Percentiles rank a stretch among this genome's conserved stretches.
Evolutionary conservation across 179 eudicot genomes (phyloP).

Genomic region (Silene vulgaris): DNA sequence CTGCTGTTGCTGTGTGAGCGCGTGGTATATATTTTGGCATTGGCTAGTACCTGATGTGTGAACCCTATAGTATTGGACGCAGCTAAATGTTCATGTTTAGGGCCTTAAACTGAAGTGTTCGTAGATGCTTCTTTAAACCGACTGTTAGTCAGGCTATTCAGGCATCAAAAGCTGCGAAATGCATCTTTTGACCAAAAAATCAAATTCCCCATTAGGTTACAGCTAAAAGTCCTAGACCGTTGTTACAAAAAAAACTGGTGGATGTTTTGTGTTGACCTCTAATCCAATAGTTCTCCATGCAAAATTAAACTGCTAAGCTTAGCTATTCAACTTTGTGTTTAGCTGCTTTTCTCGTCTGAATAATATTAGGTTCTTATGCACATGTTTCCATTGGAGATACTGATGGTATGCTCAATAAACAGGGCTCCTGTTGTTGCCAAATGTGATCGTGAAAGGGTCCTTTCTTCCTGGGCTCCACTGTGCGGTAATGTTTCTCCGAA

Average conservation of each 20-base stretch:
- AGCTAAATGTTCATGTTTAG: too few species aligned
- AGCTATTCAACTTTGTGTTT: background rate
- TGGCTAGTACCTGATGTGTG: too few species aligned
- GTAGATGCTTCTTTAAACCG: too few species aligned
- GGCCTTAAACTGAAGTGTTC: too few species aligned
- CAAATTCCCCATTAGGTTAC: background rate
- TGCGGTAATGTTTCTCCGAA: constrained; percentile 62
- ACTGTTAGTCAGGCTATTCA: too few species aligned
- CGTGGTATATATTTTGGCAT: too few species aligned
- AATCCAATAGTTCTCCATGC: background rate
- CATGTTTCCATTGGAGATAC: constrained; percentile 11
- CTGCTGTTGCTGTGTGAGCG: too few species aligned
- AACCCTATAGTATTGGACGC: too few species aligned
- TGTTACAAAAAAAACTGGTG: too few species aligned
- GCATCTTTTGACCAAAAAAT: background rate
- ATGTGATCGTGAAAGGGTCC: constrained; percentile 87
- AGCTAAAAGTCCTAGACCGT: too few species aligned
- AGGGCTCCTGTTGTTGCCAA: constrained; percentile 97
- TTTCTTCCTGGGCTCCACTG: constrained; percentile 75
- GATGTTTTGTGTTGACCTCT: background rate
- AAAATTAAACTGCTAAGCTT: constrained; percentile 14
- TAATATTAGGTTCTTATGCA: background rate
- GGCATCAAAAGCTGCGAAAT: background rate
- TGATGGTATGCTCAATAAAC: constrained; percentile 16
- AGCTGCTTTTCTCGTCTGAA: constrained; percentile 2